Percentiles rank a stretch among this genome's conserved stretches.
Evolutionary conservation across 805 yeast genomes (phyloP).

Genomic region (Ogataea saltuana): DNA sequence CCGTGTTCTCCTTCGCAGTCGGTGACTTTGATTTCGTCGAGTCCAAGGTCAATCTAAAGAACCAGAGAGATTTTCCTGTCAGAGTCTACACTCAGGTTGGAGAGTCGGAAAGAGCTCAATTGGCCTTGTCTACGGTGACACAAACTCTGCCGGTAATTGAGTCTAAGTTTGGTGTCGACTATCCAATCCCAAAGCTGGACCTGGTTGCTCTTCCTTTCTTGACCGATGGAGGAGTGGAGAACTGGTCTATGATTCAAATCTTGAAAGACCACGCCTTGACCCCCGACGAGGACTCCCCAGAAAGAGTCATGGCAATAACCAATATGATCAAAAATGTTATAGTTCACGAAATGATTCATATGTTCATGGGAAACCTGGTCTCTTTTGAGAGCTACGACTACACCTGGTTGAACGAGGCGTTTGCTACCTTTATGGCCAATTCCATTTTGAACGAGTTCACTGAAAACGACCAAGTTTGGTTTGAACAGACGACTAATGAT

Average conservation of each 20-base stretch:
- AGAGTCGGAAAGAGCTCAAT: constrained; percentile 45
- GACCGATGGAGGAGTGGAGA: constrained; percentile 80
- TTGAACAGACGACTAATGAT: constrained; percentile 31
- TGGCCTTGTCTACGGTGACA: constrained; percentile 50
- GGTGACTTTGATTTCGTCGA: constrained; percentile 66
- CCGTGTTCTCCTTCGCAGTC: constrained; percentile 65
- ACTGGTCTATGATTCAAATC: constrained; percentile 68
- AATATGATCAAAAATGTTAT: constrained; percentile 51
- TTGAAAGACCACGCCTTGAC: constrained; percentile 51
- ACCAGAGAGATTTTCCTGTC: constrained; percentile 42
- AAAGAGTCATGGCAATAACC: constrained; percentile 20
- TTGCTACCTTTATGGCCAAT: constrained; percentile 71
- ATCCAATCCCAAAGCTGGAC: constrained; percentile 67
- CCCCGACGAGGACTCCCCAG: constrained; percentile 33
- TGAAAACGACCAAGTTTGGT: constrained; percentile 36
- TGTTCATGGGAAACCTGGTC: constrained; percentile 73
- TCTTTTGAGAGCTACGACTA: constrained; percentile 68
- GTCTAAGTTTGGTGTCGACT: constrained; percentile 42
- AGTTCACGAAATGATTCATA: constrained; percentile 75
- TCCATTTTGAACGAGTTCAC: constrained; percentile 34
- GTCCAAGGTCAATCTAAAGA: constrained; percentile 32
- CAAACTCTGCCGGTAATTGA: constrained; percentile 51
- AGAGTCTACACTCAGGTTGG: constrained; percentile 59
- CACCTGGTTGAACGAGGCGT: constrained; percentile 75
- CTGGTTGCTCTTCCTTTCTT: constrained; percentile 68